phyloP scores from a whole-genome alignment of 1,284 basidiomycete species.

The Coriolopsis trogii region DNA sequence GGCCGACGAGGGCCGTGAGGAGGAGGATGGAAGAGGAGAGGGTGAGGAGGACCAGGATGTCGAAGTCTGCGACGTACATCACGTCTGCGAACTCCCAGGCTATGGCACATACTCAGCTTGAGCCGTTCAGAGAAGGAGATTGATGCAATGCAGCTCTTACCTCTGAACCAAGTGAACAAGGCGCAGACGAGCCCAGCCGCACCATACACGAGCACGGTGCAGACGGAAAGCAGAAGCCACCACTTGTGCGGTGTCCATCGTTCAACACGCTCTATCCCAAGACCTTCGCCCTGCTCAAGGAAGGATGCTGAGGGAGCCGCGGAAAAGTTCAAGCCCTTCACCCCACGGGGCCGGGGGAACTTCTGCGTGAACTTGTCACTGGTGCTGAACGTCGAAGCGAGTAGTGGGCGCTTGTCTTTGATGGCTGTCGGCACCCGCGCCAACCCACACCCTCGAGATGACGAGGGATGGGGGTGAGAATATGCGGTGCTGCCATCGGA shows the following conservation, averaged over 20 bases:
- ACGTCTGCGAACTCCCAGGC: conserved; percentile 56
- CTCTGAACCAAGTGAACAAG: conserved; percentile 60
- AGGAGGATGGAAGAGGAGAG: conserved; percentile 59
- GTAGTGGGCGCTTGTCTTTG: conserved; percentile 21
- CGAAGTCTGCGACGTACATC: conserved; percentile 56
- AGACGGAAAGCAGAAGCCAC: conserved; percentile 54
- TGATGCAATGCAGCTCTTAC: conserved; percentile 39
- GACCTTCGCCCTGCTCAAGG: conserved; percentile 43
- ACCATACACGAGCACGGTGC: conserved; percentile 54
- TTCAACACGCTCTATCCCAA: conserved; percentile 41
- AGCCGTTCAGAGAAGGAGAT: not conserved
- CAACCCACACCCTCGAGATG: not conserved
- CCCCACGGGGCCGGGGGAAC: conserved; percentile 49
- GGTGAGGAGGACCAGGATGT: conserved; percentile 66
- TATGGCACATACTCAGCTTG: conserved; percentile 22
- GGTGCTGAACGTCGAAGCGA: conserved; percentile 32
- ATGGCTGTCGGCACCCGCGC: conserved; percentile 10
- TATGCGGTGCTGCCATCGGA: conserved; percentile 23
- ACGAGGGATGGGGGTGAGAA: conserved; percentile 4
- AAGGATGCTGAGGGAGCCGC: conserved; percentile 25
- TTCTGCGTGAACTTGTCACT: conserved; percentile 54
- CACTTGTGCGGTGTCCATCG: conserved; percentile 62
- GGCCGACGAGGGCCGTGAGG: conserved; percentile 66
- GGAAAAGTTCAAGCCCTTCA: conserved; percentile 31
- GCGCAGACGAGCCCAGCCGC: conserved; percentile 47